Base-by-base conservation (phyloP, 148 eudicot genomes). In the Chenopodium album region DNA sequence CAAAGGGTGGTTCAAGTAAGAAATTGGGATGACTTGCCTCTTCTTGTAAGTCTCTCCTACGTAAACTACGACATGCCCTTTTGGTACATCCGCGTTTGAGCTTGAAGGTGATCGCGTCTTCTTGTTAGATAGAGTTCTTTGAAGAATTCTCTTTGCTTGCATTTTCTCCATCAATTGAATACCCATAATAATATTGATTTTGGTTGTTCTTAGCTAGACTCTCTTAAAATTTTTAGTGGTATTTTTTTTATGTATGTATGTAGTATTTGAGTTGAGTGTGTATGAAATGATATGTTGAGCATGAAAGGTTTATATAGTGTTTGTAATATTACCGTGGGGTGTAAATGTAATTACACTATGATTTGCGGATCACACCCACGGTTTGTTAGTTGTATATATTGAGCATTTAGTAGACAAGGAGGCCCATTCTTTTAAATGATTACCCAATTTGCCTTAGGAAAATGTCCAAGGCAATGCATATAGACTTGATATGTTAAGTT, bases 51-150 rank as follows among this genome's bases (percentile, higher is more conserved):
- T 72, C 47, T 88, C 88, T 77, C 91, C 91, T 6, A 87, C 91
- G 34, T 88, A 91, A 37, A 91, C 91, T 11, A 88, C 90, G 73
- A 89, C 54, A 77, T 88, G 86, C 0, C 94, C 91, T 71, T 89
- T 85, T 77, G 87, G 87, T 66, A 85, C 84, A 54, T 85, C 87
- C 3, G 65, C 14, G 8, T 23, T 64, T 7, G 71, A 50, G 10
- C 59, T 48, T 47, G 76, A 73, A 7, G 73, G 48, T 71, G 86
- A 80, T 6, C 83, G 37, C 2, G 7, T 9, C 7, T 64, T 80
- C 22, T 80, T 81, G 77, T 77, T 85, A 13, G 87, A 85, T n/a
- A 85, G 11, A 16, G 81, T 85, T 44, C 84, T 72, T 50, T 81
- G 84, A 3, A 81, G 84, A 12, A 81, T 65, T 71, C 68, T 81